Percentiles rank a stretch among this genome's conserved stretches.
Conservation (phyloP, 2,329 filamentous ascomycete species). For the Cladophialophora immunda region DNA sequence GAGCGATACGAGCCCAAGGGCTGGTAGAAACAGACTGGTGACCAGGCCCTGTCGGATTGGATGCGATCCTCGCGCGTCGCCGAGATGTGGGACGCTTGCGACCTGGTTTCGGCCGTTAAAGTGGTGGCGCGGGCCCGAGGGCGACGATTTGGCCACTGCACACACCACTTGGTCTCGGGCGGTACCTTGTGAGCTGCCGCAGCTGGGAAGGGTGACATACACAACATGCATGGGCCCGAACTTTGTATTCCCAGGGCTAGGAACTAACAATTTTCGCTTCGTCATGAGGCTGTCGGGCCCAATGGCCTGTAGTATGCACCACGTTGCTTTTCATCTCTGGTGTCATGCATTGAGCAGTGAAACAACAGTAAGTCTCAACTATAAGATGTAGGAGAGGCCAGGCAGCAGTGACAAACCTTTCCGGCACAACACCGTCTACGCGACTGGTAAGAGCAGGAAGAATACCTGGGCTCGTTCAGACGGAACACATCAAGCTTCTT, state of each 20-base stretch:
- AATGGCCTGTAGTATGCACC: not conserved
- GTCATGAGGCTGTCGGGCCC: not conserved
- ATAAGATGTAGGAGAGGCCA: not conserved
- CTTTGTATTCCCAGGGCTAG: not conserved
- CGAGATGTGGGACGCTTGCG: not conserved
- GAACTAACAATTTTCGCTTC: not conserved
- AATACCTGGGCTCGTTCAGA: not conserved
- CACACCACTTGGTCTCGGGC: not conserved
- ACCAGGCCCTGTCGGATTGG: too few relatives aligned
- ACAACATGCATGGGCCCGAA: not conserved
- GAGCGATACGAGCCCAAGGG: not conserved
- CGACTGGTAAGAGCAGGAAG: not conserved
- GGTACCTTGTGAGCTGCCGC: not conserved
- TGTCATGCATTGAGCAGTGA: not conserved
- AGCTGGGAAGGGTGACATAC: not conserved
- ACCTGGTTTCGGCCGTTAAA: not conserved
- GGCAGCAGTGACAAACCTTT: not conserved
- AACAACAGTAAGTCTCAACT: not conserved
- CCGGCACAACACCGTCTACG: not conserved
- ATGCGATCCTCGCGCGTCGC: not conserved
- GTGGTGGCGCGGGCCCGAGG: not conserved
- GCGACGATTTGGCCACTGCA: not conserved
- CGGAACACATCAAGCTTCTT: not conserved
- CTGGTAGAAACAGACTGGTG: too few relatives aligned
- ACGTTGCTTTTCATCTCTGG: not conserved